Evolutionary conservation across 129 eudicot genomes (phyloP), one percentile per base, ranked within the genome.

Genomic region (Pseudognaphalium luteoalbum): DNA sequence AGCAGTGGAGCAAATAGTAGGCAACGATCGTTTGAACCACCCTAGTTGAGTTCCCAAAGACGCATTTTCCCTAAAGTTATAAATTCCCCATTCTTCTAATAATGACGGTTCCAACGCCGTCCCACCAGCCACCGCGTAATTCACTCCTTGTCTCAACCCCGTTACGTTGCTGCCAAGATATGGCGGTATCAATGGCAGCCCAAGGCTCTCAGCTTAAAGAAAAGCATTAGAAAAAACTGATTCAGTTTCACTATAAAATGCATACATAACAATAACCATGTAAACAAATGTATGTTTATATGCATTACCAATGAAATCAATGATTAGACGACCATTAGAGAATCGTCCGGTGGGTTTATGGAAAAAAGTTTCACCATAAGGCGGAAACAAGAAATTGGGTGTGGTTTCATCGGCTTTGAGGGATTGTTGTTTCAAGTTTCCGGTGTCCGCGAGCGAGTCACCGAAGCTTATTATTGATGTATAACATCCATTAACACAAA

Each of bases 391-490:
- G 58, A 67, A 74, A 66, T 59, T 76, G 71, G 71, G 84, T 3
- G 65, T 1, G 4, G 5, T 12, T 32, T 20, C 30, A 16, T 66
- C 3, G 35, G 81, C 4, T 25, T 65, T 32, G 1, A 56, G 6
- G 29, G 77, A 42, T 1, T 60, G 44, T 17, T 17, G 70, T 11
- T 80, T 60, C 6, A 81, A 65, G 79, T 92, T 92, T 70, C 97
- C 96, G 22, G 97, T 89, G 61, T 89, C 97, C 3, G 97, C 84
- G 1, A 92, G 86, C 3, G 97, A 92, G 70, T 92, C 97, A 3
- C 97, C 97, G 11, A 92, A 92, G 85, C 96, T 89, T 62, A 84
- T 87, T 20, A 92, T 89, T 0, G 91, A 84, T 2, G 87, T 62
- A 72, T 69, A 89, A 58, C 84, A 85, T 54, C 73, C 86, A 30